Percentiles rank a stretch among this genome's conserved stretches.
phyloP scores from a whole-genome alignment of 1,284 basidiomycete species.

The Microbotryum silenes-acaulis region DNA sequence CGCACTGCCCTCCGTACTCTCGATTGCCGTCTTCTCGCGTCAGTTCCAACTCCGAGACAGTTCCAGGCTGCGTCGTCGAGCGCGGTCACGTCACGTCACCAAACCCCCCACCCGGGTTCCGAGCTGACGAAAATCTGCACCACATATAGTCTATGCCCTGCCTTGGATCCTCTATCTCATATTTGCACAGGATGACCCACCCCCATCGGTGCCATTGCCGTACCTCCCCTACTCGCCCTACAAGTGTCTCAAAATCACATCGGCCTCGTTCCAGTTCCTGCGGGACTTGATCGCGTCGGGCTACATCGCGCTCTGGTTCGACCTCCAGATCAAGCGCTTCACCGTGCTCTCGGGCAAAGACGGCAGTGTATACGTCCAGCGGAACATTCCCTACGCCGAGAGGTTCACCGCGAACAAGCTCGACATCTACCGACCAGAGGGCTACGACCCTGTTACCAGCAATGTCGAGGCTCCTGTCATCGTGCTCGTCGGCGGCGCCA shows the following conservation, averaged over 20 bases:
- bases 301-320: conserved; percentile 36
- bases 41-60: no score
- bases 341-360: conserved; percentile 38
- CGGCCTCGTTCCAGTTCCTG: conserved; percentile 32
- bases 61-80: no score
- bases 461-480: conserved; percentile 37
- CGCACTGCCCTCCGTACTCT: no score
- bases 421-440: conserved; percentile 36
- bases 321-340: conserved; percentile 37
- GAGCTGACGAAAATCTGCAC: neutral
- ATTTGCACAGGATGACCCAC: conserved; percentile 35
- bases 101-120: no score
- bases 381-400: conserved; percentile 36
- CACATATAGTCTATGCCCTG: conserved; percentile 32
- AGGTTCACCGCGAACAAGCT: conserved; percentile 30
- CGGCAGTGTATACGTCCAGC: conserved; percentile 35
- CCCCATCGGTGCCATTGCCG: conserved; percentile 23
- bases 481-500: conserved; percentile 39
- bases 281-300: conserved; percentile 32
- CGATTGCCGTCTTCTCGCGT: no score
- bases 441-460: neutral
- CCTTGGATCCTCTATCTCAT: conserved; percentile 40
- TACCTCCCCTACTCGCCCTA: conserved; percentile 39
- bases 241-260: conserved; percentile 37
- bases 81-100: no score